Evolutionary conservation across 306 rosid genomes (phyloP).

Genomic region (Lupinus albus): DNA sequence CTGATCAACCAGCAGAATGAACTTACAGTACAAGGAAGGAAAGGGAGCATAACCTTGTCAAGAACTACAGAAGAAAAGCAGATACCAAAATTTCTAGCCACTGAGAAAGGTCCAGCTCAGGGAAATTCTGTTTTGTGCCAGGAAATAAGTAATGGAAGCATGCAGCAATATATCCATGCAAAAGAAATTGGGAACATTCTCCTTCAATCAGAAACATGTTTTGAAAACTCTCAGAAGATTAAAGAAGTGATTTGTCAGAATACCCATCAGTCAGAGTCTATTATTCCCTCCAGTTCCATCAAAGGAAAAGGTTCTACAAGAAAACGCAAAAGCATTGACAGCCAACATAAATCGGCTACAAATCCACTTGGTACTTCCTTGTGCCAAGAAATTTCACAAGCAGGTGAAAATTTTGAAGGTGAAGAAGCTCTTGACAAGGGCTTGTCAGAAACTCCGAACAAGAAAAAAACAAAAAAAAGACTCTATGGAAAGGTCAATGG

Average conservation of each 20-base stretch:
- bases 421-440: conserved; percentile 37
- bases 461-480: conserved; percentile 49
- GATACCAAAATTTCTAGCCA: conserved; percentile 33
- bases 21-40: conserved; percentile 41
- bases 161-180: conserved; percentile 45
- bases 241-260: conserved; percentile 35
- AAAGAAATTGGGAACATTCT: conserved; percentile 38
- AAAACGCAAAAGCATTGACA: conserved; percentile 44
- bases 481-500: conserved; percentile 40
- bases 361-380: conserved; percentile 45
- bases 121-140: conserved; percentile 43
- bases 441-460: conserved; percentile 47
- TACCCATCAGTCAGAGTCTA: conserved; percentile 41
- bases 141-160: conserved; percentile 43
- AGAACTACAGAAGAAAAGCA: conserved; percentile 40
- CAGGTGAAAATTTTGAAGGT: conserved; percentile 43
- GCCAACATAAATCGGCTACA: conserved; percentile 34
- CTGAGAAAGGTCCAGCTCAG: conserved; percentile 40
- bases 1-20: conserved; percentile 35
- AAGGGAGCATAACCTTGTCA: conserved; percentile 40
- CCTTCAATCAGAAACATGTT: conserved; percentile 42
- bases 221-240: conserved; percentile 41
- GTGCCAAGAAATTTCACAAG: conserved; percentile 50
- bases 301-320: conserved; percentile 58
- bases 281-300: conserved; percentile 41